Conservation (phyloP, 495 filamentous ascomycete genomes). For the Podospora pseudopauciseta region DNA sequence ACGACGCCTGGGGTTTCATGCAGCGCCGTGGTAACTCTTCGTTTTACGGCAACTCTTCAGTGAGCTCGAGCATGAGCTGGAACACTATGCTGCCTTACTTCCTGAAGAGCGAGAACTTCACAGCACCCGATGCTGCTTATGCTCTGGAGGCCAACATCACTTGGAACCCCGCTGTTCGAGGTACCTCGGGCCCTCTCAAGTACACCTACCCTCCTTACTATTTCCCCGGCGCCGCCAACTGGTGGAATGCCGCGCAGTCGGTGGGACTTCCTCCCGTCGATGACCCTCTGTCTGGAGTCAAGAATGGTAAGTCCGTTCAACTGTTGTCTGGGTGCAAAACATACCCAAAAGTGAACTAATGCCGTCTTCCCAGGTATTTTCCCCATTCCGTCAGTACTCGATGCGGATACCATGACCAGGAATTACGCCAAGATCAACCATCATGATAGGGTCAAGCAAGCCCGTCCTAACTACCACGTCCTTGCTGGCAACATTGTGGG, state of each 20-base stretch:
- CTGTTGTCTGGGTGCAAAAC: not conserved
- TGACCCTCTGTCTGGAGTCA: conserved; percentile 36
- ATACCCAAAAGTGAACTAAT: not conserved
- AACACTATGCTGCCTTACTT: conserved; percentile 58
- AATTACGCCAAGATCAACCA: conserved; percentile 41
- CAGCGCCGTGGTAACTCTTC: conserved; percentile 49
- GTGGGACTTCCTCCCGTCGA: conserved; percentile 29
- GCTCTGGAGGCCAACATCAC: conserved; percentile 36
- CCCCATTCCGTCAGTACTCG: conserved; percentile 36
- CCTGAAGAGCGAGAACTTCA: conserved; percentile 41
- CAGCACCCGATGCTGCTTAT: conserved; percentile 20
- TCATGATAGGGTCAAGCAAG: conserved; percentile 32
- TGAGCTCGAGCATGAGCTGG: conserved; percentile 40
- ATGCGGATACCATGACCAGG: conserved; percentile 38
- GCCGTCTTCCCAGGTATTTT: conserved; percentile 27
- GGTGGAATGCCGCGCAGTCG: conserved; percentile 31
- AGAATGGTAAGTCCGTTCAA: not conserved
- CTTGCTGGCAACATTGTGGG: conserved; percentile 42
- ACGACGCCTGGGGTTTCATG: conserved; percentile 55
- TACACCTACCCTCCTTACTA: conserved; percentile 41
- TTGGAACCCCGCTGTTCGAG: conserved; percentile 38
- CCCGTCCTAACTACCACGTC: conserved; percentile 45
- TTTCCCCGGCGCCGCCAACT: conserved; percentile 34
- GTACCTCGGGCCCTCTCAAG: conserved; percentile 38
- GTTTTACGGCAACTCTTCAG: conserved; percentile 35